Base-by-base conservation (phyloP, 2,329 filamentous ascomycete genomes). In the Onygenales sp. region DNA sequence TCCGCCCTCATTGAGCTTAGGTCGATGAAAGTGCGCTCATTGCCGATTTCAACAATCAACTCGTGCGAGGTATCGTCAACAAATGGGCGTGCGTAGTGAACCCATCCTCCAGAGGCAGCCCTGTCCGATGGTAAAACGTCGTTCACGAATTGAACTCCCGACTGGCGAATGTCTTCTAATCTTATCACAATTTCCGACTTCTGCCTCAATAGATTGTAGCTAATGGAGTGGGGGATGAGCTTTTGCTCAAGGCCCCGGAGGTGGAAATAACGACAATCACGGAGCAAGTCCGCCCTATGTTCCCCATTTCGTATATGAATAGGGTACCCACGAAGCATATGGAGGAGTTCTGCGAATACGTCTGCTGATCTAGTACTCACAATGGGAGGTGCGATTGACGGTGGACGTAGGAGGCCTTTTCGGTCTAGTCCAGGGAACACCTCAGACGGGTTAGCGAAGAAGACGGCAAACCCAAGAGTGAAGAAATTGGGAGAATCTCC, bases 401-500 rank as follows among this genome's bases (percentile, higher is more conserved):
- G 92, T 1, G 92, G 92, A 0, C 92, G 85, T 42, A 96, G 81
- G 17, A 96, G 80, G 11, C 84, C 82, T 56, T 84, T 81, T 50
- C 88, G 83, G 54, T 90, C 83, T 0, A 96, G 79, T 1, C 91
- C 92, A 0, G 92, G 92, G 61, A 95, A 96, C 5, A 90, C 80
- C 62, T 95, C 86, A 11, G 81, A 77, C 0, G 87, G 87, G 2
- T 82, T 83, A 13, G 84, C 85, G 73, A 95, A 95, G 77, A 95
- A 94, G 61, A 88, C 81, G 39, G 84, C 86, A 64, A 95, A 95
- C 55, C 91, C 91, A 3, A 96, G 80, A 0, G 89, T 86, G 75
- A 97, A 97, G 77, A 90, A 97, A 69, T 97, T 97, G 10, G 91
- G 91, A n/a, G 83, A 85, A 71, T 97, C 91, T 31, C 91, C 92